Conservation (phyloP, 306 rosid genomes). For the Morella rubra region DNA sequence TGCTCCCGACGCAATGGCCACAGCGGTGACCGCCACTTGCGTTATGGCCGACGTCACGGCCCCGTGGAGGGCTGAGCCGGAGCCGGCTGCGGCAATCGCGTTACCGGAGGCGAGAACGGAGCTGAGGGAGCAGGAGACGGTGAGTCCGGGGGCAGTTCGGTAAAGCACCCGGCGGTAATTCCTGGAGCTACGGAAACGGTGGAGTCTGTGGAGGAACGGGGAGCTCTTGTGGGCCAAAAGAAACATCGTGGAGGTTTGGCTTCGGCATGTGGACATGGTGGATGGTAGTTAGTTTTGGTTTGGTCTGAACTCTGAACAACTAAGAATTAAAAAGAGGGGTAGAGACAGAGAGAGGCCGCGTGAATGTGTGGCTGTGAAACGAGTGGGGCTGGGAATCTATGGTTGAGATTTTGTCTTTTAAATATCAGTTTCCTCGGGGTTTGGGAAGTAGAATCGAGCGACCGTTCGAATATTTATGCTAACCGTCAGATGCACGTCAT, state of each 20-base stretch:
- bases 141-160: slow-evolving; percentile 40
- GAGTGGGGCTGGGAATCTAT: neutral
- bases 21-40: slow-evolving; percentile 93
- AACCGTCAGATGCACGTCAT: no score
- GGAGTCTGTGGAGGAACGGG: slow-evolving; percentile 40
- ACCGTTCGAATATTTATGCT: neutral
- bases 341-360: no score
- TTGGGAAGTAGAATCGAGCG: neutral
- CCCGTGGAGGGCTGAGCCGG: slow-evolving; percentile 60
- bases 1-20: slow-evolving; percentile 97
- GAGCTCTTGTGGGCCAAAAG: slow-evolving; percentile 43
- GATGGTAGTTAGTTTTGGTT: slow-evolving; percentile 6
- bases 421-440: neutral
- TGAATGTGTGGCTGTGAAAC: neutral
- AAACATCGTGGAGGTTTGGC: slow-evolving; percentile 33
- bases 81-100: slow-evolving; percentile 67
- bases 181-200: slow-evolving; percentile 29
- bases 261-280: slow-evolving; percentile 56
- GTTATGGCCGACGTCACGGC: slow-evolving; percentile 93
- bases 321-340: neutral
- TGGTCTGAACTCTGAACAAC: slow-evolving; percentile 38
- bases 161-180: slow-evolving; percentile 54
- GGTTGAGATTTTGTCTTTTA: neutral
- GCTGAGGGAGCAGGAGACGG: slow-evolving; percentile 55
- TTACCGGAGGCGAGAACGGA: slow-evolving; percentile 62